Evolutionary conservation across 192 early-diverging fungal genomes (phyloP), one percentile per base, ranked within the genome.

Genomic region (Pilobolus umbonatus): DNA sequence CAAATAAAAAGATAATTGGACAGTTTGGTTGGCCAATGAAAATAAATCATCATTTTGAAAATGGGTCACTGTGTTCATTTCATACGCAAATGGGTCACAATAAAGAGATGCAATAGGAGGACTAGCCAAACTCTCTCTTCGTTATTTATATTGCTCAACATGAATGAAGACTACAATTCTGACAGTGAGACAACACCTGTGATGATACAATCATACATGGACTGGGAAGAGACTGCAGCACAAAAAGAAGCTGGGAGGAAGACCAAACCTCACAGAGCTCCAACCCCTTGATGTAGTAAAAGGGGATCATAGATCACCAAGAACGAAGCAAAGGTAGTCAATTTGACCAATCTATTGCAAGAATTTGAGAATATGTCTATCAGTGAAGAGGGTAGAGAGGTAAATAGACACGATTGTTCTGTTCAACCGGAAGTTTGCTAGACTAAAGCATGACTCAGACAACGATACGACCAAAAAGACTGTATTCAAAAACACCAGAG

Each of bases 281-380:
- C 32, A 31, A 31, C 19, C 32, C 31, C 51, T 36, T 53, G 35
- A 53, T 53, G 47, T 49, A 49, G 47, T 49, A 15, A 49, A 55
- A 55, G 52, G 52, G 35, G 36, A 38, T 55, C 52, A 38, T 55
- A 55, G 17, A 55, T 55, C 10, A 55, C 35, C 32, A 55, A 55
- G 34, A 39, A 55, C 52, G 52, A 55, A 38, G 24, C 52, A 53
- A 53, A 53, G n/a, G 34, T 53, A 36, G 51, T 53, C 32, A 53
- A 53, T 36, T 36, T 36, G 32, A 36, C 38, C 34, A 53, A 53
- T 53, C 38, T 36, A 35, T 36, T 53, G 51, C 36, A 55, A 55
- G 52, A 38, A 11, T 55, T 55, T 55, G 34, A 55, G 51, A 17
- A 53, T 53, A 55, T 55, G 52, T 55, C 52, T 55, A 55, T 55